These are phyloP conservation scores for Bertia moriformis DNA, from an alignment of 2,329 filamentous ascomycete genomes.

Conservation along the genomic window DNA sequence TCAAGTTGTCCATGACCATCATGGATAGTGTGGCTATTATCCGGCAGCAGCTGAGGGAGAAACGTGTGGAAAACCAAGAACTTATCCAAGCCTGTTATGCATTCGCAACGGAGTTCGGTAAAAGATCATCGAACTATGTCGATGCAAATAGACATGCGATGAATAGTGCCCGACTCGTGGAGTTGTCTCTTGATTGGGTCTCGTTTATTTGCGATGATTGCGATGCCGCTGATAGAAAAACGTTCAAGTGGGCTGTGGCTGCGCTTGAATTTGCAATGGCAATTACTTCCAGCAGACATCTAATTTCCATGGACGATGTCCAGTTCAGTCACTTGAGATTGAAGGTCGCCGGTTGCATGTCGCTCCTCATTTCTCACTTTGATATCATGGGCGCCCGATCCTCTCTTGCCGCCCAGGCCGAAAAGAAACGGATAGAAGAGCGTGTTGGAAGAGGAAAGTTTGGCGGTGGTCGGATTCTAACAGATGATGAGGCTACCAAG, in stretches of 20 bases:
- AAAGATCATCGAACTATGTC: constrained; percentile 86
- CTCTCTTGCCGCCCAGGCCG: constrained; percentile 81
- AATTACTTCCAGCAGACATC: constrained; percentile 87
- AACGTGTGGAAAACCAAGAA: constrained; percentile 65
- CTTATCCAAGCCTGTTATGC: constrained; percentile 96
- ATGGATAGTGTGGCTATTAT: constrained; percentile 98
- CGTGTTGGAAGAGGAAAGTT: constrained; percentile 62
- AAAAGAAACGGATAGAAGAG: constrained; percentile 76
- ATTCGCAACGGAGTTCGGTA: constrained; percentile 96
- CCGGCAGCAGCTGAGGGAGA: constrained; percentile 65
- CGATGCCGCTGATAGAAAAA: constrained; percentile 81
- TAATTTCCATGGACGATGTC: constrained; percentile 74
- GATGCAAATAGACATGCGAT: constrained; percentile 88
- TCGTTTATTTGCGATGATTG: constrained; percentile 97
- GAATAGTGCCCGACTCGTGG: constrained; percentile 91
- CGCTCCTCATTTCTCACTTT: constrained; percentile 89
- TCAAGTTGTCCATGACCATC: constrained; percentile 92
- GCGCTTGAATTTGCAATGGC: constrained; percentile 94
- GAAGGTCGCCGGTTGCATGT: constrained; percentile 96
- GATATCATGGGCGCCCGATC: constrained; percentile 97
- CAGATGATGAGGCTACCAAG: constrained; percentile 11
- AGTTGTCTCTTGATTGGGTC: constrained; percentile 89
- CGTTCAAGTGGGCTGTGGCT: constrained; percentile 91
- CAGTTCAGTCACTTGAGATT: constrained; percentile 71
- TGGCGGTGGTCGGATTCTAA: constrained; percentile 59